phyloP scores from a whole-genome alignment of 2,329 filamentous ascomycete genomes.

The Tolypocladium amazonense region DNA sequence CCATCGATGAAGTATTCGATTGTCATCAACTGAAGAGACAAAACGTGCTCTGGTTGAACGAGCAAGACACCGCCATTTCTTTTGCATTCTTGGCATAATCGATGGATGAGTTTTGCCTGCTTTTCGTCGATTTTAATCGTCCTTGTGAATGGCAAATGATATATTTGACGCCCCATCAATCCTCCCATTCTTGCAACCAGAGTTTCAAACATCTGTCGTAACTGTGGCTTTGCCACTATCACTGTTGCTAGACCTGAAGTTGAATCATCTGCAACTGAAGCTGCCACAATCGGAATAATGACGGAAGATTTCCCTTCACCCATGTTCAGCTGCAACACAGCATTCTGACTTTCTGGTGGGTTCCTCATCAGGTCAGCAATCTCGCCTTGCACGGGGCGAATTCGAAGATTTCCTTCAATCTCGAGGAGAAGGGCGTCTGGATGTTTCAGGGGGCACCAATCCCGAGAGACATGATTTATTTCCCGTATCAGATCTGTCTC shows the following conservation, averaged over 20 bases:
- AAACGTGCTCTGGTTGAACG: slow-evolving; percentile 49
- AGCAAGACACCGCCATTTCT: slow-evolving; percentile 40
- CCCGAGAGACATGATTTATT: slow-evolving; percentile 38
- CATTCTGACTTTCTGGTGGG: slow-evolving; percentile 26
- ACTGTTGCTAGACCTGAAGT: slow-evolving; percentile 44
- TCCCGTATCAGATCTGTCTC: slow-evolving; percentile 24
- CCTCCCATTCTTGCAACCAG: slow-evolving; percentile 44
- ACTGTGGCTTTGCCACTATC: slow-evolving; percentile 45
- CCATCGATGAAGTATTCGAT: slow-evolving; percentile 32
- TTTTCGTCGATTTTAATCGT: slow-evolving; percentile 18
- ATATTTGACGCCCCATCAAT: slow-evolving; percentile 22
- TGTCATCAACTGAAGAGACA: slow-evolving; percentile 51
- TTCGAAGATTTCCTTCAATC: slow-evolving; percentile 47
- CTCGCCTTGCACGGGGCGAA: slow-evolving; percentile 45
- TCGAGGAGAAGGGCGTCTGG: slow-evolving; percentile 55
- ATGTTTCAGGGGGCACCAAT: slow-evolving; percentile 37
- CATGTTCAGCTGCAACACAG: slow-evolving; percentile 57
- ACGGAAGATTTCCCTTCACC: slow-evolving; percentile 57
- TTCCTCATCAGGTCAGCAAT: slow-evolving; percentile 45
- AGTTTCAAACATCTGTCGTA: slow-evolving; percentile 47
- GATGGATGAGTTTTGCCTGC: slow-evolving; percentile 23
- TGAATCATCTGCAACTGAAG: slow-evolving; percentile 35
- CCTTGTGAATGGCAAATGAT: slow-evolving; percentile 14
- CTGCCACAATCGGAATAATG: slow-evolving; percentile 52
- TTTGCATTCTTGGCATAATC: slow-evolving; percentile 33